These are phyloP conservation scores for Fusarium brachygibbosum DNA, from an alignment of 2,329 filamentous ascomycete genomes.

Conservation along the genomic window DNA sequence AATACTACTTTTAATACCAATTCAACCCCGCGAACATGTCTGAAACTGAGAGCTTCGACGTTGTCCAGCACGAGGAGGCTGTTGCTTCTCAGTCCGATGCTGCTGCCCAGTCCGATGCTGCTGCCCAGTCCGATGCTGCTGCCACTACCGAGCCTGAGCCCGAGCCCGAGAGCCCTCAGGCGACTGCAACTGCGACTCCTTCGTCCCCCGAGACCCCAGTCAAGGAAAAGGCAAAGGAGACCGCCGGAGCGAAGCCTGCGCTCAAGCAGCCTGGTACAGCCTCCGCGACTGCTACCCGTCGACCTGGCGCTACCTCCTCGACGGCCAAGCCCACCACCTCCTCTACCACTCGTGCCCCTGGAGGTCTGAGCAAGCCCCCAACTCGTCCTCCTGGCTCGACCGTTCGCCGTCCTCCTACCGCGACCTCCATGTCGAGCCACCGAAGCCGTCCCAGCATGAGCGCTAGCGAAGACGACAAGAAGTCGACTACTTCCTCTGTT, in stretches of 20 bases:
- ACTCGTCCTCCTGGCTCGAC: slow-evolving; percentile 60
- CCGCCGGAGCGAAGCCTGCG: slow-evolving; percentile 48
- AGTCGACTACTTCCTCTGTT: slow-evolving; percentile 56
- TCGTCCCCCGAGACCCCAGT: slow-evolving; percentile 53
- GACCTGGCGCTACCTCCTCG: slow-evolving; percentile 31
- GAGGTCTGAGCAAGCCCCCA: slow-evolving; percentile 62
- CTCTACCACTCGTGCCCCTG: slow-evolving; percentile 54
- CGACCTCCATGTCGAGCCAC: slow-evolving; percentile 59
- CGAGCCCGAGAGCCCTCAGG: slow-evolving; percentile 48
- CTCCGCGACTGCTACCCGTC: slow-evolving; percentile 47
- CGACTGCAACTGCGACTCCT: slow-evolving; percentile 47
- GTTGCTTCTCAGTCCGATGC: slow-evolving; percentile 51
- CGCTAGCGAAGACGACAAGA: slow-evolving; percentile 66
- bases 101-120: slow-evolving; percentile 47
- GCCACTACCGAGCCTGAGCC: slow-evolving; percentile 42
- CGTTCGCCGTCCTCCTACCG: slow-evolving; percentile 52
- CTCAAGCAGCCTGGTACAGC: slow-evolving; percentile 56
- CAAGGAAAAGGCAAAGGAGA: slow-evolving; percentile 54
- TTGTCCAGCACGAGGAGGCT: slow-evolving; percentile 60
- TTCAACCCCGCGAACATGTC: slow-evolving; percentile 56
- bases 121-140: slow-evolving; percentile 51
- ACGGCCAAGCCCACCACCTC: slow-evolving; percentile 51
- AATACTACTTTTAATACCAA: slow-evolving; percentile 32
- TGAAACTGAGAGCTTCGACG: slow-evolving; percentile 62
- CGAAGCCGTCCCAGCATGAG: slow-evolving; percentile 63